phyloP scores from a whole-genome alignment of 306 rosid genomes.

The Vigna nakashimae region DNA sequence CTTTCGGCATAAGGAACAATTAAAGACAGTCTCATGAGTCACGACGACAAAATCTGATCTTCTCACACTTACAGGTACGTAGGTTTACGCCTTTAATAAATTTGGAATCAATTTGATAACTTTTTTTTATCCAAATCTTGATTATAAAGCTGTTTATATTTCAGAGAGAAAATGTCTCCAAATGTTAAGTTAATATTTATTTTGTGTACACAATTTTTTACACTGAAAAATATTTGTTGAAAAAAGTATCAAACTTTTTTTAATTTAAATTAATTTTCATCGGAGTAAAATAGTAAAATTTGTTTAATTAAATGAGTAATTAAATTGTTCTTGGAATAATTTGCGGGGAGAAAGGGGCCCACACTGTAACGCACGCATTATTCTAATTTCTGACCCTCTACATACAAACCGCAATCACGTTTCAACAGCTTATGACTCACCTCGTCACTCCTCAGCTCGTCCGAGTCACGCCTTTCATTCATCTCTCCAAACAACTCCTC shows the following conservation, averaged over 20 bases:
- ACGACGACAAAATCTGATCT: too few relatives aligned
- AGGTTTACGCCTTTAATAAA: background rate
- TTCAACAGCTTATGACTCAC: constrained; percentile 51
- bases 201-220: too few relatives aligned
- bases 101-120: background rate
- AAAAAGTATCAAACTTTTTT: too few relatives aligned
- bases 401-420: background rate
- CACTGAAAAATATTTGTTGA: background rate
- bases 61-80: too few relatives aligned
- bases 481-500: constrained; percentile 22
- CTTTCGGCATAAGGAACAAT: too few relatives aligned
- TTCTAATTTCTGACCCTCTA: constrained; percentile 4
- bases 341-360: background rate
- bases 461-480: constrained; percentile 45
- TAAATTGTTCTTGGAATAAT: background rate
- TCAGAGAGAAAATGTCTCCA: background rate
- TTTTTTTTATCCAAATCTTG: background rate
- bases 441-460: constrained; percentile 56
- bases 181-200: too few relatives aligned
- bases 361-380: background rate
- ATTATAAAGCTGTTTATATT: background rate
- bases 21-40: too few relatives aligned
- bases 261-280: too few relatives aligned
- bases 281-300: too few relatives aligned
- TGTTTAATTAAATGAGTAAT: too few relatives aligned